Evolutionary conservation across 2,329 filamentous ascomycete species (phyloP).

Genomic region (Phialocephala sp.): DNA sequence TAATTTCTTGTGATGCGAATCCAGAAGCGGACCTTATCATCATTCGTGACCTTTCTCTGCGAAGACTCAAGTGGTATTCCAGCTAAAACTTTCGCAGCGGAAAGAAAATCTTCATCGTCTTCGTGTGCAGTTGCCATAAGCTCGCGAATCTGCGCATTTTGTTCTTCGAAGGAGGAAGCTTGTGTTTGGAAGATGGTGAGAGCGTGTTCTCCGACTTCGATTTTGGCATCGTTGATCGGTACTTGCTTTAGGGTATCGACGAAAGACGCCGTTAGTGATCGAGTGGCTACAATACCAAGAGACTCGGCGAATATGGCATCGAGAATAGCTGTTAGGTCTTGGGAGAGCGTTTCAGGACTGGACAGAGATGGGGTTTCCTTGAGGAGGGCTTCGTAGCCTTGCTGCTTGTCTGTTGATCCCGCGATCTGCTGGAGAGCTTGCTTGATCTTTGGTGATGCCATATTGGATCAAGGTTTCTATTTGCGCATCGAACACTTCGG

Average conservation of each 20-base stretch:
- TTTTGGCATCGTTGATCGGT: slow-evolving; percentile 67
- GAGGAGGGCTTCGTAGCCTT: slow-evolving; percentile 55
- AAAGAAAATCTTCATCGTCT: slow-evolving; percentile 76
- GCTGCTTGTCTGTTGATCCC: slow-evolving; percentile 49
- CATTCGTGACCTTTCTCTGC: slow-evolving; percentile 80
- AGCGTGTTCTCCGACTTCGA: slow-evolving; percentile 77
- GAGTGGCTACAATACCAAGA: slow-evolving; percentile 43
- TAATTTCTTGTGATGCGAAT: slow-evolving; percentile 94
- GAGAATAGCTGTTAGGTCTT: slow-evolving; percentile 41
- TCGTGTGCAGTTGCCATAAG: slow-evolving; percentile 86
- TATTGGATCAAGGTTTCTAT: slow-evolving; percentile 20
- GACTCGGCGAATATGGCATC: slow-evolving; percentile 42
- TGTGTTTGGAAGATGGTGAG: slow-evolving; percentile 67
- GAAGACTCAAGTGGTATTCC: slow-evolving; percentile 89
- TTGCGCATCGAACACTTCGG: neutral
- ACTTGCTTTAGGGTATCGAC: slow-evolving; percentile 66
- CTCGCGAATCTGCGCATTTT: slow-evolving; percentile 78
- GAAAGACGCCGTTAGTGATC: slow-evolving; percentile 54
- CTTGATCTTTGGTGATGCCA: slow-evolving; percentile 48
- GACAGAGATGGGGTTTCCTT: slow-evolving; percentile 44
- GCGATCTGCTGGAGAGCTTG: slow-evolving; percentile 52
- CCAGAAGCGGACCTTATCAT: slow-evolving; percentile 85
- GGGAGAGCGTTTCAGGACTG: slow-evolving; percentile 28
- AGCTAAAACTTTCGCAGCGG: slow-evolving; percentile 78
- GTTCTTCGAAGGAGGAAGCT: slow-evolving; percentile 80